phyloP scores from a whole-genome alignment of 2,329 filamentous ascomycete species.

The Aspergillus costaricaensis region DNA sequence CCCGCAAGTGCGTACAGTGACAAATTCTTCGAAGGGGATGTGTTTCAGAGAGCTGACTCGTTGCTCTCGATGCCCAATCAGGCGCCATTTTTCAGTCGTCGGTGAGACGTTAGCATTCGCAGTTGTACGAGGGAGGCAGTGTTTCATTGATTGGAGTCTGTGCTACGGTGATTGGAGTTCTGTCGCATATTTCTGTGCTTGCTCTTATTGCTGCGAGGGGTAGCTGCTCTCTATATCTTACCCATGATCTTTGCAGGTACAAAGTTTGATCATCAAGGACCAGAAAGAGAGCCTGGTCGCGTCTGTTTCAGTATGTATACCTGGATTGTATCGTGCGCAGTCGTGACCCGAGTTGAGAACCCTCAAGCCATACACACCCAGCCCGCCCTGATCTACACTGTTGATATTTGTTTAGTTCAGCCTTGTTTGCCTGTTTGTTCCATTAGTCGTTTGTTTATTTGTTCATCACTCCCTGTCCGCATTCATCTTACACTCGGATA shows the following conservation, averaged over 20 bases:
- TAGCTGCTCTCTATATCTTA: background rate
- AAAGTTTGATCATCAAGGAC: too few relatives aligned
- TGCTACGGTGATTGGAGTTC: background rate
- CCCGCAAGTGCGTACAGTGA: conserved; percentile 52
- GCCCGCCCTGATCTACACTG: background rate
- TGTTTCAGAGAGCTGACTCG: conserved; percentile 52
- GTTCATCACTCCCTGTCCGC: background rate
- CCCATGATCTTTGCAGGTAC: too few relatives aligned
- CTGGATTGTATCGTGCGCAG: background rate
- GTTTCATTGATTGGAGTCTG: background rate
- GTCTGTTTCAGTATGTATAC: background rate
- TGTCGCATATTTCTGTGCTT: background rate
- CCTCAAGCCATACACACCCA: conserved; percentile 2
- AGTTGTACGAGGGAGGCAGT: conserved; percentile 26
- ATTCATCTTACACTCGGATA: conserved; percentile 26
- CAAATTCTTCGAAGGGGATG: conserved; percentile 51
- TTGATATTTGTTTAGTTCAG: background rate
- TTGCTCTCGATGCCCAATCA: conserved; percentile 48
- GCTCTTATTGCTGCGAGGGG: background rate
- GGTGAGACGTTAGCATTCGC: conserved; percentile 36
- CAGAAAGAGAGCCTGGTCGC: background rate
- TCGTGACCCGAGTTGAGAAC: background rate
- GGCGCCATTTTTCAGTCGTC: conserved; percentile 44
- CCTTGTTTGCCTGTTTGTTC: background rate
- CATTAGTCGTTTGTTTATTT: background rate